Percentiles rank a stretch among this genome's conserved stretches.
Evolutionary conservation across 495 filamentous ascomycete species (phyloP).

Genomic region (Penicillium atrosanguineum): DNA sequence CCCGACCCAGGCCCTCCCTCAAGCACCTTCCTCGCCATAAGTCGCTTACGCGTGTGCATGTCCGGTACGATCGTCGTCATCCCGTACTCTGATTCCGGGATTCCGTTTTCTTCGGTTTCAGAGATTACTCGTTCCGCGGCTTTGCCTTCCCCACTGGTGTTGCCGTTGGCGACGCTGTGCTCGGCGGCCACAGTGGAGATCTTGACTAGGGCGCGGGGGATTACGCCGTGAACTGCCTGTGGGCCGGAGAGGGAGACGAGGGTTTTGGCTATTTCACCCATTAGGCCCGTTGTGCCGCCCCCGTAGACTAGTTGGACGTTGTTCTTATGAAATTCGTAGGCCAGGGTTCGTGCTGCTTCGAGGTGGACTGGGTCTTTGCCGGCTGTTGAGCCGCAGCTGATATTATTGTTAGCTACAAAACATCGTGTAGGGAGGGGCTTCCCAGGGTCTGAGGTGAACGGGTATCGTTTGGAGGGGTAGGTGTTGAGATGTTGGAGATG

Average conservation of each 20-base stretch:
- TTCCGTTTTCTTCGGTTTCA: constrained; percentile 36
- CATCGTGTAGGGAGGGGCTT: no score
- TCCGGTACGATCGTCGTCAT: constrained; percentile 82
- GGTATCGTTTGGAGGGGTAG: not conserved
- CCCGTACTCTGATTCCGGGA: constrained; percentile 71
- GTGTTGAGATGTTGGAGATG: not conserved
- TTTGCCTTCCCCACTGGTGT: constrained; percentile 29
- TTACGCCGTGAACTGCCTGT: constrained; percentile 84
- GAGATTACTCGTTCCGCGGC: constrained; percentile 35
- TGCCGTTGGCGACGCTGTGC: constrained; percentile 40
- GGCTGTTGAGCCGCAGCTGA: constrained; percentile 69
- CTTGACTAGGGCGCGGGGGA: constrained; percentile 79
- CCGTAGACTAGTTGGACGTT: constrained; percentile 86
- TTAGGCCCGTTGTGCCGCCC: constrained; percentile 89
- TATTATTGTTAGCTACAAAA: constrained; percentile 5
- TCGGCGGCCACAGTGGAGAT: constrained; percentile 61
- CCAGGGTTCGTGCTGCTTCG: constrained; percentile 76
- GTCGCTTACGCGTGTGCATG: constrained; percentile 91
- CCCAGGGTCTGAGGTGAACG: no score
- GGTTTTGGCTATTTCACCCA: constrained; percentile 87
- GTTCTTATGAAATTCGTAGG: constrained; percentile 65
- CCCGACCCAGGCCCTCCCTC: constrained; percentile 78
- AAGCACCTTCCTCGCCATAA: constrained; percentile 87
- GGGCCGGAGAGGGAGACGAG: constrained; percentile 85
- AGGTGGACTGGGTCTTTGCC: constrained; percentile 69